These are phyloP conservation scores for Limonium bicolor DNA, from an alignment of 148 eudicot species.

Conservation along the genomic window DNA sequence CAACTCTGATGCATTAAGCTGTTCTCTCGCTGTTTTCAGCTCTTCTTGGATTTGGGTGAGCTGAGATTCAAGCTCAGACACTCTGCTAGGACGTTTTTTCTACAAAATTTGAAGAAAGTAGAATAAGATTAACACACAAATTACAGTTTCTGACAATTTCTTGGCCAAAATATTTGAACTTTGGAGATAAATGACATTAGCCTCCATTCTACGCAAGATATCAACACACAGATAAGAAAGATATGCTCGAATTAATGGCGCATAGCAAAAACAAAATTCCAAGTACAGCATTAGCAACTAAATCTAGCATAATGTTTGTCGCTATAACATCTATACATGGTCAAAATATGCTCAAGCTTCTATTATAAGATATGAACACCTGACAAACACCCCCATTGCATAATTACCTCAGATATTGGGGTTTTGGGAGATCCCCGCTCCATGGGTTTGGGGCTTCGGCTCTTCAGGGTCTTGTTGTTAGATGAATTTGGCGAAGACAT, in stretches of 20 bases:
- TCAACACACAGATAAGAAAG: not conserved
- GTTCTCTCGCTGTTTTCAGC: constrained; percentile 55
- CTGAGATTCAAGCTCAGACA: constrained; percentile 61
- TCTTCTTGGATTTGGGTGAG: constrained; percentile 68
- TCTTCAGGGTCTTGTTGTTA: constrained; percentile 35
- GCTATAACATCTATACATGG: not conserved
- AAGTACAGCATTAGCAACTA: not conserved
- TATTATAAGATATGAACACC: not conserved
- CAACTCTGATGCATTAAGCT: constrained; percentile 50
- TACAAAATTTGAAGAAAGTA: constrained; percentile 7
- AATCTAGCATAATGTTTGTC: too few species aligned
- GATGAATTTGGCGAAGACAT: constrained; percentile 34
- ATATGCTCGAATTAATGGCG: not conserved
- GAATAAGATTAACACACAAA: not conserved
- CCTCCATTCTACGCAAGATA: not conserved
- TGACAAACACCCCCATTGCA: not conserved
- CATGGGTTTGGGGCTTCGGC: constrained; percentile 50
- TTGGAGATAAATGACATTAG: not conserved
- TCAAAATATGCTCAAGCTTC: not conserved
- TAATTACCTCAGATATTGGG: constrained; percentile 48
- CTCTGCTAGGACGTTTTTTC: constrained; percentile 49
- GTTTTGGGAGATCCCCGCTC: constrained; percentile 53
- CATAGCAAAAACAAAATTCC: not conserved
- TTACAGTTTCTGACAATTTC: not conserved
- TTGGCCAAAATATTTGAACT: not conserved